Percentiles rank a stretch among this genome's conserved stretches.
These are phyloP conservation scores for Casuarina cunninghamiana DNA, from an alignment of 306 rosid genomes.

Conservation along the genomic window DNA sequence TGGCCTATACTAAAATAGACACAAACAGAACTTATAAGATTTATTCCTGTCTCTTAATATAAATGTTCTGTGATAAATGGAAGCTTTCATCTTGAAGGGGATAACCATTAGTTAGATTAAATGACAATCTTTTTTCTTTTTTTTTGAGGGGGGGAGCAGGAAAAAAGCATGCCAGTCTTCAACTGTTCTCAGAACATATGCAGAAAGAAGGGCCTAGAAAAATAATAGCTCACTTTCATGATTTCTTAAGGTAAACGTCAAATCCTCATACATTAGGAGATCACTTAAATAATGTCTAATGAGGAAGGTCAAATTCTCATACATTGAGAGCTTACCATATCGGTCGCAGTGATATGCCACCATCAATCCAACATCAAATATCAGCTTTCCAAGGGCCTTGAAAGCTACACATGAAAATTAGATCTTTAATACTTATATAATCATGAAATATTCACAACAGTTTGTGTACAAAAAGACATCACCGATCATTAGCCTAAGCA, in stretches of 20 bases:
- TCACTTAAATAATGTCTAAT: conserved; percentile 12
- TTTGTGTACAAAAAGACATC: conserved; percentile 1
- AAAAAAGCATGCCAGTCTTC: not conserved
- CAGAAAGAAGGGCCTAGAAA: conserved; percentile 13
- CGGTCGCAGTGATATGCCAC: conserved; percentile 89
- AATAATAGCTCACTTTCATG: not conserved
- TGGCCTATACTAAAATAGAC: not conserved
- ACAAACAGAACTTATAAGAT: not conserved
- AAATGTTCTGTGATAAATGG: not conserved
- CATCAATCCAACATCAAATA: conserved; percentile 87
- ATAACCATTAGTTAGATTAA: not conserved
- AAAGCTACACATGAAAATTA: conserved; percentile 58
- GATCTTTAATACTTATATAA: conserved; percentile 24
- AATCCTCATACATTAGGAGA: not conserved
- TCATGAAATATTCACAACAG: conserved; percentile 9
- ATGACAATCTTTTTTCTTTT: too few relatives aligned
- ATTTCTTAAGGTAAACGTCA: conserved; percentile 5
- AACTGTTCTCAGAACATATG: not conserved
- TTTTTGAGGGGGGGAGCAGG: too few relatives aligned
- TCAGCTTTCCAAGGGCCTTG: conserved; percentile 89
- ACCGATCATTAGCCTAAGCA: conserved; percentile 4
- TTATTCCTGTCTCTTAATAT: not conserved
- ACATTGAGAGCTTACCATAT: conserved; percentile 58
- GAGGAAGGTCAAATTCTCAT: conserved; percentile 7
- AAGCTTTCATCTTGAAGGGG: conserved; percentile 19